Percentiles rank a stretch among this genome's conserved stretches.
phyloP scores from a whole-genome alignment of 441 rosid species.

The Arabidopsis hybrid region DNA sequence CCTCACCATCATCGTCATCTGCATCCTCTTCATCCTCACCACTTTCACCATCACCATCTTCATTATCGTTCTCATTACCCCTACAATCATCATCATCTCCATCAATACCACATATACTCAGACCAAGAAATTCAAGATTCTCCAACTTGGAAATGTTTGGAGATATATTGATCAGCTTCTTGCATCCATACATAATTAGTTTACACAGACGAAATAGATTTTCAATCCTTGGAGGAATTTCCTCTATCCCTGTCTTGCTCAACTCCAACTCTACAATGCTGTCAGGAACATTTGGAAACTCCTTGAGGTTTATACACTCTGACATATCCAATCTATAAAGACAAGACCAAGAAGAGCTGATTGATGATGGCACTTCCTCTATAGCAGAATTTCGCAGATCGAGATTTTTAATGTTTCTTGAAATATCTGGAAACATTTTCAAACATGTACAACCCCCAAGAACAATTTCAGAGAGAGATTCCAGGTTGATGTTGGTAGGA shows the following conservation, averaged over 20 bases:
- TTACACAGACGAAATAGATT: background rate
- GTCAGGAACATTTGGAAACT: conserved; percentile 24
- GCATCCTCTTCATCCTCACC: too few relatives aligned
- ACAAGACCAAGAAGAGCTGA: background rate
- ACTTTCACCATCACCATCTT: too few relatives aligned
- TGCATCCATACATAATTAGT: conserved; percentile 2
- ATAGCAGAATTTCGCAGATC: conserved; percentile 19
- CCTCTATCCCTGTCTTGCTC: conserved; percentile 15
- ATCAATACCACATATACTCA: too few relatives aligned
- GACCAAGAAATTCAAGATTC: background rate
- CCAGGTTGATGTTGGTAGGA: too few relatives aligned
- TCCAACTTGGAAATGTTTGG: conserved; percentile 27
- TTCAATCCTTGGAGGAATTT: conserved; percentile 27
- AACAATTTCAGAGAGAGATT: too few relatives aligned
- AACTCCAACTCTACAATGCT: background rate
- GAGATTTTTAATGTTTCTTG: background rate
- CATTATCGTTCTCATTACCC: too few relatives aligned
- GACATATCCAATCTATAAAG: background rate
- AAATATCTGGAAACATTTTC: conserved; percentile 32
- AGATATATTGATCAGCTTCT: conserved; percentile 18
- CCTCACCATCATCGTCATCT: too few relatives aligned
- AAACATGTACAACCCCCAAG: conserved; percentile 6
- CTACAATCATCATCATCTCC: background rate
- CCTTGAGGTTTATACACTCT: conserved; percentile 7
- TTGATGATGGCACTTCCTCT: conserved; percentile 28